Evolutionary conservation across 495 filamentous ascomycete genomes (phyloP), one percentile per base, ranked within the genome.

Genomic region (Penicillium cataractarum): DNA sequence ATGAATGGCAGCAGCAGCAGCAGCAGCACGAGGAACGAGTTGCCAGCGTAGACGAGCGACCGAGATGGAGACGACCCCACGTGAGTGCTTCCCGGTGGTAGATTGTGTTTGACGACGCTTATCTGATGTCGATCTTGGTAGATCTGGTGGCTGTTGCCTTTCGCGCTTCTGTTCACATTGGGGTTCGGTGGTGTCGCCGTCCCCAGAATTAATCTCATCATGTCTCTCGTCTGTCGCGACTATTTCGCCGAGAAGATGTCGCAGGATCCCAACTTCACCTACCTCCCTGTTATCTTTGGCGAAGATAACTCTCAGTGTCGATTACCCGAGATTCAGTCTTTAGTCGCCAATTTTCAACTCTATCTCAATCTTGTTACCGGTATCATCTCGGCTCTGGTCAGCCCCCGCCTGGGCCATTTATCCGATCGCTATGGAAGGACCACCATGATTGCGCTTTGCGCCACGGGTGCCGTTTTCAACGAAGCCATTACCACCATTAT

Each of bases 341-440:
- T 83, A n/a, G 89, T 91, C 2, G 84, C 95, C 7, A 84, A 84
- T 32, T 97, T 97, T 69, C 86, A 83, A 31, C 83, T 97, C 1
- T 87, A 89, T 64, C 77, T 90, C 58, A 89, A 82, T 59, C 81
- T 97, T 37, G 80, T 89, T 19, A 81, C 84, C 4, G 94, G 93
- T 2, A 76, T 89, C 4, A 73, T 97, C 3, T 82, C 84, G 56
- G 92, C 93, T 7, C 68, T 97, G 64, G 87, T 87, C 24, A 89
- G 89, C 49, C 95, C 95, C 3, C 91, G 90, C 59, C 73, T 99
- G 5, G 95, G 95, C 3, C 83, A 88, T 0, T 75, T 97, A 22
- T 97, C 94, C 2, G 95, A 99, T 78, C 87, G 91, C 6, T 91
- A 93, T 76, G 95, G 95, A 2, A 85, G 95, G 50, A 91, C 87